A percentile compares a stretch with the other conserved stretches of the same genome.
phyloP scores from a whole-genome alignment of 345 rosid species.

The Rhodamnia rubescens region DNA sequence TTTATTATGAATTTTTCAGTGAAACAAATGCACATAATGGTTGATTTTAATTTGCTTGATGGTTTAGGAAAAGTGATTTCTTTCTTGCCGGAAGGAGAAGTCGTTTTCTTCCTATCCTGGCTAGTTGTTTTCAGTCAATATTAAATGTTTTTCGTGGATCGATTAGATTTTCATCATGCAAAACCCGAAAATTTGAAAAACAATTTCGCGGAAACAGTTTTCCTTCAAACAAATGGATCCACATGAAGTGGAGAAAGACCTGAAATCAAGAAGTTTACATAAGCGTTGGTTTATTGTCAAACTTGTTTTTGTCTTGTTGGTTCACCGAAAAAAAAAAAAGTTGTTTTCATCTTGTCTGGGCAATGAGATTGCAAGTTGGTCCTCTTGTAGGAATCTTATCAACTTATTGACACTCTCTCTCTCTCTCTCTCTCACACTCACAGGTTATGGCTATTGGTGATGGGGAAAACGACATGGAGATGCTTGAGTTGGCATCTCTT shows the following conservation, averaged over 20 bases:
- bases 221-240: not conserved
- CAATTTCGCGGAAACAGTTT: too few species aligned
- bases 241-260: not conserved
- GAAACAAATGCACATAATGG: too few species aligned
- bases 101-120: too few species aligned
- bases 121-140: too few species aligned
- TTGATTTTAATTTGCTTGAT: too few species aligned
- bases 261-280: not conserved
- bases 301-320: not conserved
- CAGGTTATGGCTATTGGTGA: conserved; percentile 96
- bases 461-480: conserved; percentile 86
- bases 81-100: too few species aligned
- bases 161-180: too few species aligned
- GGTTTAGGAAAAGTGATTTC: too few species aligned
- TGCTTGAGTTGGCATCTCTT: conserved; percentile 78
- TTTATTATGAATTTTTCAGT: too few species aligned
- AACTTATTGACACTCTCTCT: not conserved
- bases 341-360: not conserved
- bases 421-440: not conserved
- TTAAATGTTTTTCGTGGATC: too few species aligned
- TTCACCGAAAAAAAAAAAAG: not conserved
- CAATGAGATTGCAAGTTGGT: not conserved
- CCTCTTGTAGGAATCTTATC: not conserved
- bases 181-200: too few species aligned
- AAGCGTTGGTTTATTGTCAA: not conserved